Base-by-base conservation (phyloP, 352 stramenopile genomes). In the Lagenidium giganteum region DNA sequence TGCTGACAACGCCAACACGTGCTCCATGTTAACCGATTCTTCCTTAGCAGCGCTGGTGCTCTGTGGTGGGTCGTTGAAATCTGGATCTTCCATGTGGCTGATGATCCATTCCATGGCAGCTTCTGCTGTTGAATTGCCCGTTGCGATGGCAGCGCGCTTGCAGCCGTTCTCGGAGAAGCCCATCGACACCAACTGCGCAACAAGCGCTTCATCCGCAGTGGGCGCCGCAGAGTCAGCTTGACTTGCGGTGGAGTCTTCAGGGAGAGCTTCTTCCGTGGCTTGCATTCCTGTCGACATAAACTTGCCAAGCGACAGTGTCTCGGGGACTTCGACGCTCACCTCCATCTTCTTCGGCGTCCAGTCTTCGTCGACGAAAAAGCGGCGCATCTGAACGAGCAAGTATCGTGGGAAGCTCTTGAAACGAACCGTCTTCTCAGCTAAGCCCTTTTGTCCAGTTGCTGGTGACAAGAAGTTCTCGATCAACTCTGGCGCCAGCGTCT, bases 61-160 rank as follows among this genome's bases (percentile, higher is more conserved):
- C 9, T 53, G 28, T n/a, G n/a, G n/a, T n/a, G n/a, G n/a, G n/a
- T 97, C 88, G 53, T 98, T 97, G 53, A 99, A 98, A 59, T 98
- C 89, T 4, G 93, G 55, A 64, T 99, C 96, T 45, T 78, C 84
- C 77, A 97, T 98, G 72, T 99, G 96, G 44, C 93, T 92, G 63
- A 99, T 96, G 37, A 99, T 86, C 94, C 95, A 99, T 32, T 96
- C 90, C 91, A 98, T 98, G 5, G 94, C 93, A 30, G 71, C 81
- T 52, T 98, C 93, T 8, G 91, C 70, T 51, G 93, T 71, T 3
- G 59, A 70, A 66, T 93, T 98, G 46, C 67, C 79, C 53, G 71
- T 96, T 29, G 78, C 93, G 9, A 96, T 78, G 17, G 96, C 78
- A 30, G 96, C 96, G 45, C 94, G 82, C 54, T 96, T 97, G 65